Conservation (phyloP, 352 stramenopile genomes). For the Globisporangium cystogenes region DNA sequence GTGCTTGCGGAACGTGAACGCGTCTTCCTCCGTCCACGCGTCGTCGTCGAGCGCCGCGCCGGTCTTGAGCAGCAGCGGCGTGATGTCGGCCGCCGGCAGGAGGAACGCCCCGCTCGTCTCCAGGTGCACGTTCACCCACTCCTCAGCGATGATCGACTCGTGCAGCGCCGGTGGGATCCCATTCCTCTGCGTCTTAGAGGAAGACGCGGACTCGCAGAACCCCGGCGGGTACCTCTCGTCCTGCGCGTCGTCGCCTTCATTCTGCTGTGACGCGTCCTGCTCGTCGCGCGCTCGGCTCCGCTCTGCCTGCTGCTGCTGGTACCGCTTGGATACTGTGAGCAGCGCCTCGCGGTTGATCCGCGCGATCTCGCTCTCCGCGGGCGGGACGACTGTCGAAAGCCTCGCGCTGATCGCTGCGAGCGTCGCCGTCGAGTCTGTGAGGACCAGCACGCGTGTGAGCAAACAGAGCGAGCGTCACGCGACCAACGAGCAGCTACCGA, state of each 20-base stretch:
- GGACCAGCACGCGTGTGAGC: background rate
- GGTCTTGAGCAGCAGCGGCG: slow-evolving; percentile 25
- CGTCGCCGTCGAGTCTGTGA: slow-evolving; percentile 28
- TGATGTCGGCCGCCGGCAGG: slow-evolving; percentile 41
- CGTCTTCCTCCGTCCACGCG: slow-evolving; percentile 26
- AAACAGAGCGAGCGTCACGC: background rate
- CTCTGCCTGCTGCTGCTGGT: slow-evolving; percentile 11
- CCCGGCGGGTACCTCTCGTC: background rate
- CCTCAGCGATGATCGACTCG: slow-evolving; percentile 68
- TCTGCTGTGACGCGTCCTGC: background rate
- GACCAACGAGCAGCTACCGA: slow-evolving; percentile 15
- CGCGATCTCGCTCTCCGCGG: slow-evolving; percentile 66
- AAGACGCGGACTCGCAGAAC: background rate
- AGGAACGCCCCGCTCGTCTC: slow-evolving; percentile 47
- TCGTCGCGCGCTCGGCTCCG: slow-evolving; percentile 6
- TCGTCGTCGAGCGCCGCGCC: slow-evolving; percentile 25
- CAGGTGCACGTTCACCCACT: slow-evolving; percentile 79
- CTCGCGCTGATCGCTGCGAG: slow-evolving; percentile 62
- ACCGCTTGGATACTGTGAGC: slow-evolving; percentile 13
- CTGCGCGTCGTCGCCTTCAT: background rate
- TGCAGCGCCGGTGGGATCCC: slow-evolving; percentile 31
- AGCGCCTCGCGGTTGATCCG: slow-evolving; percentile 59
- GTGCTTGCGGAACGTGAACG: slow-evolving; percentile 40
- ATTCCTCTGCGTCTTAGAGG: slow-evolving; percentile 17
- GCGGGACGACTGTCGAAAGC: slow-evolving; percentile 37